Evolutionary conservation across 352 stramenopile species (phyloP), one percentile per base, ranked within the genome.

Genomic region (Aphanomyces cochlioides): DNA sequence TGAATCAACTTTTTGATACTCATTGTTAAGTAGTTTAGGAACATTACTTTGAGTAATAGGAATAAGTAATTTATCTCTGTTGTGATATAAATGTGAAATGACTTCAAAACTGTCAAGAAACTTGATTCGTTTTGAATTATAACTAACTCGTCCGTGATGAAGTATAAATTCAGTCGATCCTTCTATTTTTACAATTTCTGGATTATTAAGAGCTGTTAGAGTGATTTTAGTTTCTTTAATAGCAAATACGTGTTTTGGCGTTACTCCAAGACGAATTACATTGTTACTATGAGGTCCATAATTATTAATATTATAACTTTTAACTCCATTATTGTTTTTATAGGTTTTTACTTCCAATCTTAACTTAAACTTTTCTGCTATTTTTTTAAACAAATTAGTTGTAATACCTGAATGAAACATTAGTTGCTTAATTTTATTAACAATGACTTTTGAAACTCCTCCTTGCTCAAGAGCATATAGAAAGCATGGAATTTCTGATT

Each of bases 371-470:
- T 56, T 45, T 15, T 72, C 66, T 40, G 72, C 72, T 48, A 65
- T 77, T 38, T 74, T 77, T 56, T 59, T 28, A 70, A 77, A 74
- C 19, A 77, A 74, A 77, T 77, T 61, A 66, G 67, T 65, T 59
- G 72, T 77, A 59, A 64, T 67, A 47, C 72, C 72, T 48, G 72
- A 72, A 43, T 71, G 61, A 66, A 74, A 76, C 72, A 76, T 76
- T 53, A 68, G 69, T 66, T 76, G 72, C 48, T 69, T 74, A 40
- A 77, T 74, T 60, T 74, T 68, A 13, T 72, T 68, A 12, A 76
- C 58, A 45, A 58, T 72, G 37, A 65, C 45, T 56, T 10, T 38
- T 57, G 50, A 13, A 67, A 74, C 60, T 47, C 72, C 60, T 28
- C 66, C 66, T 69, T 61, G 72, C 37, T 61, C 15, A 21, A 76